These are phyloP conservation scores for Vitis hybrid DNA, from an alignment of 177 flowering plant species.

Conservation along the genomic window DNA sequence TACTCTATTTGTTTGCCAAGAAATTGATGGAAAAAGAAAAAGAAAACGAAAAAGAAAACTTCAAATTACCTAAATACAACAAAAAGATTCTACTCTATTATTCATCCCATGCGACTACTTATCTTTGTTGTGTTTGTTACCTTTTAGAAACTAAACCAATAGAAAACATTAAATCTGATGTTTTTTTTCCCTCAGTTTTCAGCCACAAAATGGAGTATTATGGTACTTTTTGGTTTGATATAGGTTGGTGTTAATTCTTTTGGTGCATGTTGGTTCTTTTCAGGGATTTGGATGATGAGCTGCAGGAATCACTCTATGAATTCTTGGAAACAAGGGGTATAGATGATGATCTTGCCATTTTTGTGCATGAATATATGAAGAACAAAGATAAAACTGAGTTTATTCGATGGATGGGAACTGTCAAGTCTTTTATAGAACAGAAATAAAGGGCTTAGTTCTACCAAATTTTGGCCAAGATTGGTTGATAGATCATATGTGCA, in stretches of 20 bases:
- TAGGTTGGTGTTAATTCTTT: not conserved
- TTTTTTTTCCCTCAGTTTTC: not conserved
- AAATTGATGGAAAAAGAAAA: not conserved
- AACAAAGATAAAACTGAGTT: slow-evolving; percentile 56
- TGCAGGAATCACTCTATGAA: slow-evolving; percentile 50
- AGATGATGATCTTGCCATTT: slow-evolving; percentile 49
- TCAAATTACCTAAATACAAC: no score
- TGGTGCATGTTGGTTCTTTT: not conserved
- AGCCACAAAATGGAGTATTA: not conserved
- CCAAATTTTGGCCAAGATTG: no score
- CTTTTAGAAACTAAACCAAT: no score
- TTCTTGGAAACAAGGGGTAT: slow-evolving; percentile 59
- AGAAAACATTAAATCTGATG: not conserved
- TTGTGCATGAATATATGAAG: slow-evolving; percentile 54
- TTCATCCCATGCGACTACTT: no score
- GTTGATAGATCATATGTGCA: no score
- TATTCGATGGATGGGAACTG: slow-evolving; percentile 52
- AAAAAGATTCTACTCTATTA: no score
- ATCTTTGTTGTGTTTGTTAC: no score
- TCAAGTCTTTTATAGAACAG: slow-evolving; percentile 46
- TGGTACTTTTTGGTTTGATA: not conserved
- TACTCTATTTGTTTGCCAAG: not conserved
- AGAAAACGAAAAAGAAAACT: not conserved
- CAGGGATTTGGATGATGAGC: slow-evolving; percentile 58
- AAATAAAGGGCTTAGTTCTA: not conserved